Base-by-base conservation (phyloP, 768 basidiomycete genomes). In the Tylopilus plumbeoviolaceoides region DNA sequence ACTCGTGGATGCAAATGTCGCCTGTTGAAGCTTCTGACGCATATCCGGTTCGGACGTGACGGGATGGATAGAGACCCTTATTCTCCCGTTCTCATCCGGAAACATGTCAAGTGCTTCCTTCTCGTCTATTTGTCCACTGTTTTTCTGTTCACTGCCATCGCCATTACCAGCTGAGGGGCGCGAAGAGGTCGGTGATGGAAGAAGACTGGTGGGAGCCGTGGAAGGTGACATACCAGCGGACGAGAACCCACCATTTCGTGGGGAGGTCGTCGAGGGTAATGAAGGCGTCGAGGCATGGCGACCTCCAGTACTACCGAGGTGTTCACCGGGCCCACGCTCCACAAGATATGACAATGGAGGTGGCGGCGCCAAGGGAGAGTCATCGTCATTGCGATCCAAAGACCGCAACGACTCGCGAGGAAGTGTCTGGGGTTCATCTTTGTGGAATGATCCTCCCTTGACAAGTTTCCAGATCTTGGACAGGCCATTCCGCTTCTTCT, bases 331-430 rank as follows among this genome's bases (percentile, higher is more conserved):
- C 51, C 79, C 75, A 55, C 73, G 70, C 55, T 70, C 72, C 3
- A 92, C 91, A 44, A 98, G 79, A 71, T 93, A 95, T 0, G 91
- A 91, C 48, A 98, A 65, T 5, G 92, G 87, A 5, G 95, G 95
- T 3, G 95, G 95, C 1, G 95, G 95, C 3, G 89, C 84, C 38
- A 97, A 74, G 4, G 91, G 93, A 9, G 77, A 68, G 59, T 89
- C 83, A 61, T 92, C 89, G 4, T 89, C 86, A 40, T 67, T 27
- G 63, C 66, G 63, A 40, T 69, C 54, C 15, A 67, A 38, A 68
- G 75, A 55, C 76, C 79, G 75, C 7, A 72, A 60, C 15, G 71
- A 63, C 10, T 70, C 68, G 25, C 67, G 67, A 36, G 69, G 63
- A 38, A 60, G 65, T 7, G 52, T 27, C 12, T 58, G 50, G 23